These are phyloP conservation scores for Penicillium daleae DNA, from an alignment of 495 filamentous ascomycete genomes.

Conservation along the genomic window DNA sequence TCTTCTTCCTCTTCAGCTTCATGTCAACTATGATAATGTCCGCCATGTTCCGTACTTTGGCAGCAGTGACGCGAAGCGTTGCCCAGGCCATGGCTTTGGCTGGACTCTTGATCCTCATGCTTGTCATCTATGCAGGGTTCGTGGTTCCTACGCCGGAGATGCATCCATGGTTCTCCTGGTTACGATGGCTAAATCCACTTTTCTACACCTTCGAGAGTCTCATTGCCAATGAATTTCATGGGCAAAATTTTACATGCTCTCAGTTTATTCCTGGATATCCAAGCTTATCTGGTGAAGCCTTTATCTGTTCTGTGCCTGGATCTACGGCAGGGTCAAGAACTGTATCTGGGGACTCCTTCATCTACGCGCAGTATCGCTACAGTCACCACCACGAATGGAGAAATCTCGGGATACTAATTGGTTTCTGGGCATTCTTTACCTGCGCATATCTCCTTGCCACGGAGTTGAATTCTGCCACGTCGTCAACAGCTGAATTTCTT, in stretches of 20 bases:
- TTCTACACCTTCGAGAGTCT: constrained; percentile 50
- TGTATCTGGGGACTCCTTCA: constrained; percentile 60
- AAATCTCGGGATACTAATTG: constrained; percentile 67
- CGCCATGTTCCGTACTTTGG: constrained; percentile 51
- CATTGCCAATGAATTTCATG: constrained; percentile 62
- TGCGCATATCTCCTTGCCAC: constrained; percentile 49
- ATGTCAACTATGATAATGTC: constrained; percentile 61
- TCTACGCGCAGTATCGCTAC: constrained; percentile 58
- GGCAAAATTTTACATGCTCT: constrained; percentile 52
- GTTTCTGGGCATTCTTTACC: constrained; percentile 65
- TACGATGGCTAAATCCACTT: constrained; percentile 51
- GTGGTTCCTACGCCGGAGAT: constrained; percentile 50
- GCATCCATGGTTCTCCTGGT: constrained; percentile 56
- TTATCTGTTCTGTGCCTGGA: constrained; percentile 59
- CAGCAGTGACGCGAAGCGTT: constrained; percentile 49
- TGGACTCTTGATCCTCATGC: constrained; percentile 48
- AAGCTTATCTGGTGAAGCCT: constrained; percentile 48
- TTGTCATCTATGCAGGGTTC: constrained; percentile 56
- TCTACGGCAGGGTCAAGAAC: constrained; percentile 53
- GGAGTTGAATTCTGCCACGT: constrained; percentile 48
- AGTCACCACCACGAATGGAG: constrained; percentile 64
- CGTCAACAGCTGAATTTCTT: constrained; percentile 49
- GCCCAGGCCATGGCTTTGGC: constrained; percentile 55
- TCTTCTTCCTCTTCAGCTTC: constrained; percentile 62
- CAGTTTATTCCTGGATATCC: constrained; percentile 56